Evolutionary conservation across 257 asterid species (phyloP).

Genomic region (Rubia yunnanensis): DNA sequence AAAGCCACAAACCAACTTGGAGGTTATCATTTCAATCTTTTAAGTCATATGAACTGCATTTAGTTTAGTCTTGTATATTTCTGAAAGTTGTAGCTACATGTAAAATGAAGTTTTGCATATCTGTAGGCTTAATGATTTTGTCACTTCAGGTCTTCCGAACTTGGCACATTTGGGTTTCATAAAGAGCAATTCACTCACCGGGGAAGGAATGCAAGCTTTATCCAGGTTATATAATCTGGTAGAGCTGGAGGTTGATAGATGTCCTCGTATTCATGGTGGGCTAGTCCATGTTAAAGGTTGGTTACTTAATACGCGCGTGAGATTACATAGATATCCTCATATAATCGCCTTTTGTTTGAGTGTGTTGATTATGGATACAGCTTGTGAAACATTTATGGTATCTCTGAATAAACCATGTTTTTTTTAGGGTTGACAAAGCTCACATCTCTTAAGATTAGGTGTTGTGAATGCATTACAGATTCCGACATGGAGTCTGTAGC

Average conservation of each 20-base stretch:
- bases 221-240: constrained; percentile 57
- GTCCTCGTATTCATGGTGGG: constrained; percentile 79
- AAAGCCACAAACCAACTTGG: constrained; percentile 49
- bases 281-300: constrained; percentile 69
- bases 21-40: constrained; percentile 27
- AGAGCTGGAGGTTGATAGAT: constrained; percentile 78
- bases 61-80: neutral
- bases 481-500: constrained; percentile 73
- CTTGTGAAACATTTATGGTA: neutral
- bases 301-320: neutral
- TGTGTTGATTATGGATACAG: too few species aligned
- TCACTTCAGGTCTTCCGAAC: constrained; percentile 45
- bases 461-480: constrained; percentile 86
- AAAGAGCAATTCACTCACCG: constrained; percentile 58
- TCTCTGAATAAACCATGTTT: constrained; percentile 3
- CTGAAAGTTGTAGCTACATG: neutral
- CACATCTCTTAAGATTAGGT: constrained; percentile 66
- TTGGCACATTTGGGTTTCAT: constrained; percentile 54
- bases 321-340: neutral
- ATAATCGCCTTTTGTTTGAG: too few species aligned
- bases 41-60: neutral
- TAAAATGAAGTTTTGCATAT: neutral
- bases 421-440: constrained; percentile 57
- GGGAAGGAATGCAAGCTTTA: constrained; percentile 57
- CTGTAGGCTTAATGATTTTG: neutral